Evolutionary conservation across 2,329 filamentous ascomycete genomes (phyloP).

Genomic region (Stromatinia cepivora): DNA sequence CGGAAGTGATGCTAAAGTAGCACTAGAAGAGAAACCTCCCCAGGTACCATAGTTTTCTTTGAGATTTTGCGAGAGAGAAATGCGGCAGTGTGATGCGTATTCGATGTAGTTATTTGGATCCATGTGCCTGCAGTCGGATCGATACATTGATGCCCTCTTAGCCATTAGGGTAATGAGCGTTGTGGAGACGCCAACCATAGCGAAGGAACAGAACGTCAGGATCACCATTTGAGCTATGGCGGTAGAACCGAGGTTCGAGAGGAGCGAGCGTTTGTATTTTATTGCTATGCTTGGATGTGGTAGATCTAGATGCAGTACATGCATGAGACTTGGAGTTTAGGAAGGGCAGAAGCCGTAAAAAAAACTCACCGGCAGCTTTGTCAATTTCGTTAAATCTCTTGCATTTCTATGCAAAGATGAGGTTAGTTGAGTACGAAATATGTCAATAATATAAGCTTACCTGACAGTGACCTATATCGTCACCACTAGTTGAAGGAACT

Average conservation of each 20-base stretch:
- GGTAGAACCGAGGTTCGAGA: slow-evolving; percentile 30
- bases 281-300: slow-evolving; percentile 34
- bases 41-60: slow-evolving; percentile 26
- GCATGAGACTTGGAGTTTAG: neutral
- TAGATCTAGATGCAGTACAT: slow-evolving; percentile 18
- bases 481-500: slow-evolving; percentile 26
- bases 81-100: neutral
- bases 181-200: slow-evolving; percentile 27
- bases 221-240: slow-evolving; percentile 32
- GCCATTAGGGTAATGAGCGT: slow-evolving; percentile 25
- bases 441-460: neutral
- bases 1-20: slow-evolving; percentile 24
- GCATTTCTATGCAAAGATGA: slow-evolving; percentile 23
- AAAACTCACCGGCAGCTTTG: slow-evolving; percentile 26
- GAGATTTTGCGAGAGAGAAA: slow-evolving; percentile 4
- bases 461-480: slow-evolving; percentile 32
- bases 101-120: too few relatives aligned
- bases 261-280: slow-evolving; percentile 32
- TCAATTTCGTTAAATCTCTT: slow-evolving; percentile 32
- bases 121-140: neutral
- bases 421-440: neutral
- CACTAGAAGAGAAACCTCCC: slow-evolving; percentile 30
- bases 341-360: neutral
- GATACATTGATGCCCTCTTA: neutral
- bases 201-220: slow-evolving; percentile 28